Evolutionary conservation across 176 grass and related monocot species (phyloP).

Genomic region (Paspalum vaginatum): DNA sequence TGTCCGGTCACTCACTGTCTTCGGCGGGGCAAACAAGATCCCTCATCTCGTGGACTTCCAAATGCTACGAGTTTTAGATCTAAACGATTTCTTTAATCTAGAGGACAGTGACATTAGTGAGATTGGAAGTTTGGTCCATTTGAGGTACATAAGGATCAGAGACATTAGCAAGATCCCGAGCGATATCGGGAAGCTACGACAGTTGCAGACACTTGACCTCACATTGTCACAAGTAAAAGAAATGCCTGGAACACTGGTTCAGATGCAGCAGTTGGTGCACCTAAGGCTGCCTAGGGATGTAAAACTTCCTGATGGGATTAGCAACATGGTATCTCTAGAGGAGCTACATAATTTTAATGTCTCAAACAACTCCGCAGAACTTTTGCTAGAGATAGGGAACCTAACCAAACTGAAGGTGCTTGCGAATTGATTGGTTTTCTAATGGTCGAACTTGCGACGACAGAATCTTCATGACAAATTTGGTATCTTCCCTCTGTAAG

Average conservation of each 20-base stretch:
- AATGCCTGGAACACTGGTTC: neutral
- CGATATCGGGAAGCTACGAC: neutral
- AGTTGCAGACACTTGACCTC: constrained; percentile 25
- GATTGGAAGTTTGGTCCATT: constrained; percentile 28
- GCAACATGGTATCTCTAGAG: constrained; percentile 5
- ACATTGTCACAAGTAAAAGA: neutral
- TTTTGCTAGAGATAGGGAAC: constrained; percentile 8
- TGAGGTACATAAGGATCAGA: constrained; percentile 13
- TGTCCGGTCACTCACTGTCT: constrained; percentile 7
- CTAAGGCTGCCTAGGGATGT: neutral
- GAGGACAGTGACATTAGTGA: neutral
- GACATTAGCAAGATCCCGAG: constrained; percentile 6
- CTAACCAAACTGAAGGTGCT: constrained; percentile 26
- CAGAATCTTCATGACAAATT: neutral
- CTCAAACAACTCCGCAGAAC: neutral
- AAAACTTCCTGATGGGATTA: constrained; percentile 22
- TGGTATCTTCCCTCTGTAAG: neutral
- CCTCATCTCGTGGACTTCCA: constrained; percentile 12
- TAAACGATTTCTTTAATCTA: neutral
- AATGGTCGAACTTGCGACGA: neutral
- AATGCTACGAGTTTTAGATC: constrained; percentile 23
- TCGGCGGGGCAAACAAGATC: neutral
- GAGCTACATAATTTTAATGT: neutral
- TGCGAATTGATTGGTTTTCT: neutral
- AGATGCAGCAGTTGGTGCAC: neutral